Conservation (phyloP, 116 monocot species). For the Cymodocea nodosa region DNA sequence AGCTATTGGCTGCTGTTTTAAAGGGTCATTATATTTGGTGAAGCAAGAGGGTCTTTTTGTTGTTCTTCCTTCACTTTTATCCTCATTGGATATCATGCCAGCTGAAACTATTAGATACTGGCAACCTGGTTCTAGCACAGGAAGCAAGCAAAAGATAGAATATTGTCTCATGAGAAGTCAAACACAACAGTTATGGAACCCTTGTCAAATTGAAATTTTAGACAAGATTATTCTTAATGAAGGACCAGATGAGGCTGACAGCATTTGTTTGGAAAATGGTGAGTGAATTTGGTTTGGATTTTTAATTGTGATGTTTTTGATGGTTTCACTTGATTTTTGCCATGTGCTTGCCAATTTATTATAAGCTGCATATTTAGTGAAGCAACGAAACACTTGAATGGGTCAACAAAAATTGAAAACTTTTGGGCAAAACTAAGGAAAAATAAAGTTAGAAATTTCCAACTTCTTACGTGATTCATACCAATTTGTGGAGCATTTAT, state of each 20-base stretch:
- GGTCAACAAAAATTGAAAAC: too few species aligned
- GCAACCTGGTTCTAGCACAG: slow-evolving; percentile 22
- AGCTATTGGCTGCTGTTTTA: slow-evolving; percentile 58
- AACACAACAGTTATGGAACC: slow-evolving; percentile 19
- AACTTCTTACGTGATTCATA: too few species aligned
- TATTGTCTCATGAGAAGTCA: slow-evolving; percentile 17
- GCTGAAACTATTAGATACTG: slow-evolving; percentile 24
- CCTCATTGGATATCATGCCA: slow-evolving; percentile 22
- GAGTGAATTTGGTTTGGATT: slow-evolving; percentile 5
- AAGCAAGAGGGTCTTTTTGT: slow-evolving; percentile 64
- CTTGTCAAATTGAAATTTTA: slow-evolving; percentile 78
- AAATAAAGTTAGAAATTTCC: too few species aligned
- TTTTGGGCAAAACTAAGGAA: too few species aligned
- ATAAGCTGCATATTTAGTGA: too few species aligned
- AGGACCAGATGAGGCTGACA: slow-evolving; percentile 64
- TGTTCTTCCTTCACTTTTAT: slow-evolving; percentile 66
- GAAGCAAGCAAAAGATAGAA: slow-evolving; percentile 8
- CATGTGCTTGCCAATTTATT: too few species aligned
- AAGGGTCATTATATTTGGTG: slow-evolving; percentile 74
- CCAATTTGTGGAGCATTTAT: too few species aligned
- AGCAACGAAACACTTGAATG: too few species aligned
- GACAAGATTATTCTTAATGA: slow-evolving; percentile 71
- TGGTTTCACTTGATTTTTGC: too few species aligned
- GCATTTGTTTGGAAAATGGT: slow-evolving; percentile 66
- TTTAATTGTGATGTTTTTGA: background rate